These are phyloP conservation scores for Petunia secreta DNA, from an alignment of 257 asterid genomes.

Conservation along the genomic window DNA sequence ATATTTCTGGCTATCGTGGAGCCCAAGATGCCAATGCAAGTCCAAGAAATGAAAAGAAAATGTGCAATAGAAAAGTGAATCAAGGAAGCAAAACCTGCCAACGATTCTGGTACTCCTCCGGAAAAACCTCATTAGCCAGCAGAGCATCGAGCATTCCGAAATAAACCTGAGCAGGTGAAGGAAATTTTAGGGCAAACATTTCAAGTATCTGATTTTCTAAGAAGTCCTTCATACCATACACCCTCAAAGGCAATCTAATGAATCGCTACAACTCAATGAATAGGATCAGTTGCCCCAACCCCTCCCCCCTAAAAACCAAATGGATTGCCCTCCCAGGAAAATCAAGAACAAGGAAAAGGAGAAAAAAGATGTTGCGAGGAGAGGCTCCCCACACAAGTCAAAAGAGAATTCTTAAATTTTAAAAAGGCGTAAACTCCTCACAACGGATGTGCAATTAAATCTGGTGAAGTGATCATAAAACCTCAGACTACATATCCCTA, in stretches of 20 bases:
- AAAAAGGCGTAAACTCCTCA: not conserved
- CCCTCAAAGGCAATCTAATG: slow-evolving; percentile 6
- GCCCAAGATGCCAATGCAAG: not conserved
- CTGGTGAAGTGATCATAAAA: not conserved
- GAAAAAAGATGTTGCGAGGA: not conserved
- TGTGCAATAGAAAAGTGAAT: not conserved
- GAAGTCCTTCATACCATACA: not conserved
- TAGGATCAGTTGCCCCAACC: not conserved
- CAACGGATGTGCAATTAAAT: not conserved
- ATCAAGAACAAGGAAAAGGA: slow-evolving; percentile 18
- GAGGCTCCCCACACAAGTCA: not conserved
- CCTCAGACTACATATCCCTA: not conserved
- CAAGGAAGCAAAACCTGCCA: slow-evolving; percentile 38
- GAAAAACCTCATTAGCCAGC: slow-evolving; percentile 51
- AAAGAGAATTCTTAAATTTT: slow-evolving; percentile 10
- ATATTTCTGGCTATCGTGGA: not conserved
- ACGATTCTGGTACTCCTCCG: slow-evolving; percentile 49
- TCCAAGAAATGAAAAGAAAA: not conserved
- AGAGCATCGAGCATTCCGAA: slow-evolving; percentile 58
- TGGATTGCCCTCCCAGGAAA: not conserved
- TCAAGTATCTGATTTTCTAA: not conserved
- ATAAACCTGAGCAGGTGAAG: slow-evolving; percentile 39
- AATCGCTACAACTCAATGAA: not conserved
- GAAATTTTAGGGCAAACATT: not conserved
- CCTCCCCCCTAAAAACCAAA: not conserved